These are phyloP conservation scores for Fusarium robinianum DNA, from an alignment of 2,329 filamentous ascomycete species.

Conservation along the genomic window DNA sequence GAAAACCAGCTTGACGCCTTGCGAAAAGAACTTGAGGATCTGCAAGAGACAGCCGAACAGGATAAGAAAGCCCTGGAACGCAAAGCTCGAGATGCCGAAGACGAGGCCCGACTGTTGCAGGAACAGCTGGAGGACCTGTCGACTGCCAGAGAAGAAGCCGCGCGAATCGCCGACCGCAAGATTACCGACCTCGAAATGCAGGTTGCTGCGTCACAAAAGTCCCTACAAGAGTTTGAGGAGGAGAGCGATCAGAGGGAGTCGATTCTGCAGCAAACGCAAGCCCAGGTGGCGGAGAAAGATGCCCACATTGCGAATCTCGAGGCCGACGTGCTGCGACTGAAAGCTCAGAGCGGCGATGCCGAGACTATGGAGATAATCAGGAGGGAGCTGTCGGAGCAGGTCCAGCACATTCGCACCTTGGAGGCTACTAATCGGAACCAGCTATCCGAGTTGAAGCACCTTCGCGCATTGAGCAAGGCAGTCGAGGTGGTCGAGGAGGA, in stretches of 20 bases:
- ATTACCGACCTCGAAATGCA: constrained; percentile 59
- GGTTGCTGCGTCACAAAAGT: constrained; percentile 50
- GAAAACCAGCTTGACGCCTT: constrained; percentile 55
- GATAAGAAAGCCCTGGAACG: constrained; percentile 70
- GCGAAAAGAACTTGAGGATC: constrained; percentile 55
- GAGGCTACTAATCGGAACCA: constrained; percentile 83
- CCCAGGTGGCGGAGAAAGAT: constrained; percentile 71
- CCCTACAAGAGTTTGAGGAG: constrained; percentile 61
- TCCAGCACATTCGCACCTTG: constrained; percentile 84
- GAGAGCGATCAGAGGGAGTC: constrained; percentile 61
- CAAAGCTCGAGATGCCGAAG: constrained; percentile 70
- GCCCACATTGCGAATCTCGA: constrained; percentile 74
- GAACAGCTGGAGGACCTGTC: constrained; percentile 80
- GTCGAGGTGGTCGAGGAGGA: constrained; percentile 95
- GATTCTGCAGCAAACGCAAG: constrained; percentile 64
- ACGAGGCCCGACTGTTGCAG: constrained; percentile 72
- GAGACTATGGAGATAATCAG: constrained; percentile 87
- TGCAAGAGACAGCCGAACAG: constrained; percentile 54
- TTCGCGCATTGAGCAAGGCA: constrained; percentile 81
- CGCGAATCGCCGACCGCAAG: constrained; percentile 63
- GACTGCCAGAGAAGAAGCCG: constrained; percentile 68
- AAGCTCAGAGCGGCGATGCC: constrained; percentile 82
- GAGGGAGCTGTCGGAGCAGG: constrained; percentile 86
- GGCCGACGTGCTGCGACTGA: constrained; percentile 80
- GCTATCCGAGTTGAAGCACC: constrained; percentile 75